Evolutionary conservation across 768 basidiomycete genomes (phyloP).

Genomic region (Tricholoma bakamatsutake): DNA sequence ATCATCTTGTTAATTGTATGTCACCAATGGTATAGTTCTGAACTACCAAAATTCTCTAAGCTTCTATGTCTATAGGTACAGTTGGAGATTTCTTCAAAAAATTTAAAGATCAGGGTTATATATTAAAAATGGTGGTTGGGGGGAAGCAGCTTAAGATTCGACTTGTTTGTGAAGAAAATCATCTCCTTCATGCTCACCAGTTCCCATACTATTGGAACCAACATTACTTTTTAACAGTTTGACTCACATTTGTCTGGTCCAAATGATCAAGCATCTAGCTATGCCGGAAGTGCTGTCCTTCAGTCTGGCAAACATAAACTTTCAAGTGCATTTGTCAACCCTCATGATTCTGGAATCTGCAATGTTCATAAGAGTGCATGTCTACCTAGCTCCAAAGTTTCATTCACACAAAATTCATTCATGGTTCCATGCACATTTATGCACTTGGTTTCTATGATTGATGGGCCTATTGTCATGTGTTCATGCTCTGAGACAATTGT

Average conservation of each 20-base stretch:
- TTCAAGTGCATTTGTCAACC: not conserved
- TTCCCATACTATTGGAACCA: not conserved
- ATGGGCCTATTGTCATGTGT: not conserved
- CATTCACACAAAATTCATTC: not conserved
- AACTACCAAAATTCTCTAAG: not conserved
- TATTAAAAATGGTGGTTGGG: not conserved
- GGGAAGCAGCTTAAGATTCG: slow-evolving; percentile 4
- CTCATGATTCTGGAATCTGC: not conserved
- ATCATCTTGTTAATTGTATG: not conserved
- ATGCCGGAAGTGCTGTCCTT: not conserved
- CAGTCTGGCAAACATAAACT: not conserved
- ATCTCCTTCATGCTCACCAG: not conserved
- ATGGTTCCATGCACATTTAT: slow-evolving; percentile 1
- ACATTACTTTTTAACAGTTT: not conserved
- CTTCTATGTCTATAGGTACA: not conserved
- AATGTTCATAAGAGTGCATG: not conserved
- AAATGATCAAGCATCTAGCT: not conserved
- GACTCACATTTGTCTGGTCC: not conserved
- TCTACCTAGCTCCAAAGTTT: not conserved
- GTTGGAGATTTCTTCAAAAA: slow-evolving; percentile 1
- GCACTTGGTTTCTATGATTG: not conserved
- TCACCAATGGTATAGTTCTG: not conserved
- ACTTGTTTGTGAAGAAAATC: slow-evolving; percentile 2
- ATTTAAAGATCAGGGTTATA: slow-evolving; percentile 2
- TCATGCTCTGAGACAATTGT: not conserved